These are phyloP conservation scores for Backusella westeae DNA, from an alignment of 192 early-diverging fungal species.

Conservation along the genomic window DNA sequence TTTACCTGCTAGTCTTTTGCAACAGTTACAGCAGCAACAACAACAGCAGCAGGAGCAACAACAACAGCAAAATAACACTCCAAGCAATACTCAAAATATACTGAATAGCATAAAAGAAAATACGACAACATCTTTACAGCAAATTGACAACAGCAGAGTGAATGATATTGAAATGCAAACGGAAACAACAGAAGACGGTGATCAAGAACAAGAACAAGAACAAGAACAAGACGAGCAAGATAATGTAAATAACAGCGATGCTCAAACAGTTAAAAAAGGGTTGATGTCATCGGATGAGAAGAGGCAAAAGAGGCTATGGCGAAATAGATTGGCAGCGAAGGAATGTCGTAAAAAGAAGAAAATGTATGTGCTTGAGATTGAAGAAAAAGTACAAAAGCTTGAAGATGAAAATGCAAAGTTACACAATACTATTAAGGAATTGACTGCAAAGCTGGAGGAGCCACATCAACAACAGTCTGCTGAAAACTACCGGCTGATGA, in stretches of 20 bases:
- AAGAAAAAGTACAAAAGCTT: conserved; percentile 57
- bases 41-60: neutral
- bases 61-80: neutral
- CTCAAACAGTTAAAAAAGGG: neutral
- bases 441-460: conserved; percentile 43
- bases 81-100: neutral
- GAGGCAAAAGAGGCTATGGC: conserved; percentile 66
- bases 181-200: neutral
- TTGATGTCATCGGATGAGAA: conserved; percentile 63
- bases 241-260: neutral
- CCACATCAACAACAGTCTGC: conserved; percentile 26
- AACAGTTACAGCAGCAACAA: neutral
- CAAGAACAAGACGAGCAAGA: neutral
- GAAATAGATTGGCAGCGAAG: conserved; percentile 79
- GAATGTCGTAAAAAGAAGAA: conserved; percentile 87
- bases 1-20: neutral
- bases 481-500: conserved; percentile 57
- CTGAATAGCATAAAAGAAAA: neutral
- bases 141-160: neutral
- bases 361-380: conserved; percentile 66
- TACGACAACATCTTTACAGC: neutral
- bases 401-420: conserved; percentile 62
- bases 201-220: neutral
- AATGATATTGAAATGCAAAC: neutral
- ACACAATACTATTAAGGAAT: conserved; percentile 66